Evolutionary conservation across 2,329 filamentous ascomycete species (phyloP).

Genomic region (Fusarium humuli): DNA sequence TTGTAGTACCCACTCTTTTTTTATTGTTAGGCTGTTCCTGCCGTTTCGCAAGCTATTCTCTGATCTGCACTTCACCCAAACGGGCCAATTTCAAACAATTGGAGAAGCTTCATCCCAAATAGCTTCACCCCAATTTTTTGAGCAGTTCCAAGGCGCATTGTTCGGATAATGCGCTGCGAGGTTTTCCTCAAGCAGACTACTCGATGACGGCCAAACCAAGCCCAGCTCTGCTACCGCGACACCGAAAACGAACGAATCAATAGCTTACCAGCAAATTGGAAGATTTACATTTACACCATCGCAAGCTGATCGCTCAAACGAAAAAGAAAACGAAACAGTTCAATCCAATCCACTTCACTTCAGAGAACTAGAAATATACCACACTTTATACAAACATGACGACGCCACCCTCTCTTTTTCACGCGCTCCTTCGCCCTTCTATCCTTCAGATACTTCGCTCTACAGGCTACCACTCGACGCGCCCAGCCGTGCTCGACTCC

Average conservation of each 20-base stretch:
- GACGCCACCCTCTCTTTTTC: slow-evolving; percentile 64
- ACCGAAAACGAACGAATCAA: slow-evolving; percentile 39
- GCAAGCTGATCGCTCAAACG: slow-evolving; percentile 3
- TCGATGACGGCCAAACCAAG: slow-evolving; percentile 48
- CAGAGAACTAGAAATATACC: neutral
- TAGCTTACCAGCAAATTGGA: slow-evolving; percentile 16
- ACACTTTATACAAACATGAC: slow-evolving; percentile 53
- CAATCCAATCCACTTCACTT: neutral
- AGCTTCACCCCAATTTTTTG: slow-evolving; percentile 1
- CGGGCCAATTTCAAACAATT: slow-evolving; percentile 15
- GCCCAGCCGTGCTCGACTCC: slow-evolving; percentile 84
- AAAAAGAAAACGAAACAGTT: neutral
- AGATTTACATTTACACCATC: neutral
- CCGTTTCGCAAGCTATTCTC: slow-evolving; percentile 25
- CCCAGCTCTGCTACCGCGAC: slow-evolving; percentile 40
- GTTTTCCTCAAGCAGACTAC: slow-evolving; percentile 21
- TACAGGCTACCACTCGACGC: slow-evolving; percentile 86
- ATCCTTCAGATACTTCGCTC: slow-evolving; percentile 93
- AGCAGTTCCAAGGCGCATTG: slow-evolving; percentile 28
- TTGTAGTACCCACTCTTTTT: slow-evolving; percentile 29
- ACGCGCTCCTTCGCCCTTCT: slow-evolving; percentile 85
- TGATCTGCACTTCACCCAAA: slow-evolving; percentile 28
- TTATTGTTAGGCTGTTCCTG: slow-evolving; percentile 13
- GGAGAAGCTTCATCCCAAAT: slow-evolving; percentile 18
- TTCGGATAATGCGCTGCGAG: slow-evolving; percentile 48